Conservation (phyloP, 2,329 filamentous ascomycete genomes). For the Claviceps africana region DNA sequence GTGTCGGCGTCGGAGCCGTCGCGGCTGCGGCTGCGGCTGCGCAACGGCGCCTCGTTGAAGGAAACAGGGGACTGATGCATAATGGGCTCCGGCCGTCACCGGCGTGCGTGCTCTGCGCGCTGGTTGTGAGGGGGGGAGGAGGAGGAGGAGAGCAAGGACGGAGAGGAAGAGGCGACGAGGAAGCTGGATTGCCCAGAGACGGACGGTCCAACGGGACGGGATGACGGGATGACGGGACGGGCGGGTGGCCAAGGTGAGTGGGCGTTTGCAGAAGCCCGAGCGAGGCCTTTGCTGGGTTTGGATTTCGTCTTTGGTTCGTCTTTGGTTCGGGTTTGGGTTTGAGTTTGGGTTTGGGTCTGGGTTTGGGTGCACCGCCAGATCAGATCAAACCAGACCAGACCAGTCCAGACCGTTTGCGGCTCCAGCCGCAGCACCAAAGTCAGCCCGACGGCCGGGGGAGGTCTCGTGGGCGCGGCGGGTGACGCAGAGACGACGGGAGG, state of each 20-base stretch:
- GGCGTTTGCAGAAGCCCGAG: not conserved
- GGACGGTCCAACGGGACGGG: not conserved
- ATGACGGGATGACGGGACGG: too few species aligned
- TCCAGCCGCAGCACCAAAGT: not conserved
- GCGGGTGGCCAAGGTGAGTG: not conserved
- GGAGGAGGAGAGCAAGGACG: too few species aligned
- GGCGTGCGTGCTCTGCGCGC: not conserved
- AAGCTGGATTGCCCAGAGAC: not conserved
- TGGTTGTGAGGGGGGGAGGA: too few species aligned
- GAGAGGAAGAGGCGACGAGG: too few species aligned
- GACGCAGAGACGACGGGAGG: not conserved
- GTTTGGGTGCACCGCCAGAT: too few species aligned
- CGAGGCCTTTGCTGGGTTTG: not conserved
- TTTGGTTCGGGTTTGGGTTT: too few species aligned
- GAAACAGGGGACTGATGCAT: conserved; percentile 31
- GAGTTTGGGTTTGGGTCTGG: not conserved
- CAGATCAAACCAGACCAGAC: too few species aligned
- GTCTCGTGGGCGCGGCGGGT: not conserved
- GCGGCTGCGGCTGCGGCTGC: conserved; percentile 18
- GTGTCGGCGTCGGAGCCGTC: conserved; percentile 22
- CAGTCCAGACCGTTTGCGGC: not conserved
- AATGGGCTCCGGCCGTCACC: conserved; percentile 5
- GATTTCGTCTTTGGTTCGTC: too few species aligned
- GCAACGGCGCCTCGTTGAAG: conserved; percentile 26
- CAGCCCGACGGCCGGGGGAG: not conserved